Evolutionary conservation across 1,284 basidiomycete genomes (phyloP).

Genomic region (Coniferiporia sulphurascens): DNA sequence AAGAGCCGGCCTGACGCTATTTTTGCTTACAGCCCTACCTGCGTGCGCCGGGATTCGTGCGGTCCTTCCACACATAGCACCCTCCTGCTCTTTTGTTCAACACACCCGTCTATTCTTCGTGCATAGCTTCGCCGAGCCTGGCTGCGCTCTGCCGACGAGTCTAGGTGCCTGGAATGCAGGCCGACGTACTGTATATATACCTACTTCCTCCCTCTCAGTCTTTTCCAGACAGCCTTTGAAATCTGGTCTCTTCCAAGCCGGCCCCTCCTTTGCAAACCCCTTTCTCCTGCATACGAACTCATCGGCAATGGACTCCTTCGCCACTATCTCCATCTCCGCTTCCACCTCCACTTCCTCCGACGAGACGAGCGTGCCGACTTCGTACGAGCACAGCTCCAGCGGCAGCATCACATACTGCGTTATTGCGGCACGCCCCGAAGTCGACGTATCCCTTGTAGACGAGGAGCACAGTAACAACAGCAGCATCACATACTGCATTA

Average conservation of each 20-base stretch:
- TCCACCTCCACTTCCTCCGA: not conserved
- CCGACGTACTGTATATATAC: not conserved
- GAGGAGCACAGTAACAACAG: not conserved
- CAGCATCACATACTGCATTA: constrained; percentile 4
- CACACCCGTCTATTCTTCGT: not conserved
- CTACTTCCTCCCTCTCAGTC: too few relatives aligned
- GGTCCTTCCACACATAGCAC: not conserved
- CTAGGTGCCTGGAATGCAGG: not conserved
- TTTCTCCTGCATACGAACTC: not conserved
- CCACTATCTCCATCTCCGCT: not conserved
- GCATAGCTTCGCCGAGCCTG: not conserved
- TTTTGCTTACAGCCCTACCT: not conserved
- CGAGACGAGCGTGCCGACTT: not conserved
- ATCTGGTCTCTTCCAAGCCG: not conserved
- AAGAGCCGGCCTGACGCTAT: not conserved
- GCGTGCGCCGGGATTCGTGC: too few relatives aligned
- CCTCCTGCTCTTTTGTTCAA: not conserved
- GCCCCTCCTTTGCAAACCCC: constrained; percentile 21
- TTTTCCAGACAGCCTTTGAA: not conserved
- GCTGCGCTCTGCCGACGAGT: not conserved
- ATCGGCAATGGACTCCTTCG: not conserved
- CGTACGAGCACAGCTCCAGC: not conserved
- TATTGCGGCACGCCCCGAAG: not conserved
- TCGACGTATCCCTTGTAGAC: not conserved
- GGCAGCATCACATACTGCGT: constrained; percentile 5